Base-by-base conservation (phyloP, 148 eudicot genomes). In the Agrostemma githago region DNA sequence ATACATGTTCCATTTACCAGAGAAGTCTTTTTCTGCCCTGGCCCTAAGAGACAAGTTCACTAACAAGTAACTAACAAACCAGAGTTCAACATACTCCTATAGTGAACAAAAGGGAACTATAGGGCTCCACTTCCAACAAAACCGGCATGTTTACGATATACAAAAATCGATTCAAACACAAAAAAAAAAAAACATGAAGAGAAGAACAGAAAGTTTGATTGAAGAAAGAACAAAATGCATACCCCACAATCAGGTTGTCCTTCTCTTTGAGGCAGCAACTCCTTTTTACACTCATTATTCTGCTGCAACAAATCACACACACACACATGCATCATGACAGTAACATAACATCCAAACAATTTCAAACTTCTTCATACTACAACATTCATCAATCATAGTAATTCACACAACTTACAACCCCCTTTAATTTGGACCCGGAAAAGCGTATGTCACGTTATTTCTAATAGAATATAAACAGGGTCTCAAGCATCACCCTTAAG, bases 171-270 rank as follows among this genome's bases (percentile, higher is more conserved):
- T 66, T 14, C 26, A 41, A n/a, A 42, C 70, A 66, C 40, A 40
- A 17, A 62, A 39, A 19, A 62, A 39, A 19, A 40, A 44, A 62
- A 59, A 44, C 5, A 44, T 66, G 70, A 61, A 14, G 46, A 43
- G 1, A 53, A 72, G 6, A 44, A 41, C 34, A 26, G 1, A 26
- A 26, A 26, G 34, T 26, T 26, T 26, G 26, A 39, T 40, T 43
- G 16, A 65, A 39, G n/a, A 12, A 72, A 26, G 34, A 38, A 41
- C 46, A 60, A 61, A 61, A 5, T 46, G 17, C 65, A 73, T 86
- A 90, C 96, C 89, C 83, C 92, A 82, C 96, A 90, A 62, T 88
- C 89, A 37, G 90, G 85, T 77, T 85, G 83, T 72, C 90, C 92
- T 83, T 76, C 83, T 84, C 96, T 85, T 77, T 86, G 88, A 14